Evolutionary conservation across 2,329 filamentous ascomycete species (phyloP).

Genomic region (Didymella pinodella): DNA sequence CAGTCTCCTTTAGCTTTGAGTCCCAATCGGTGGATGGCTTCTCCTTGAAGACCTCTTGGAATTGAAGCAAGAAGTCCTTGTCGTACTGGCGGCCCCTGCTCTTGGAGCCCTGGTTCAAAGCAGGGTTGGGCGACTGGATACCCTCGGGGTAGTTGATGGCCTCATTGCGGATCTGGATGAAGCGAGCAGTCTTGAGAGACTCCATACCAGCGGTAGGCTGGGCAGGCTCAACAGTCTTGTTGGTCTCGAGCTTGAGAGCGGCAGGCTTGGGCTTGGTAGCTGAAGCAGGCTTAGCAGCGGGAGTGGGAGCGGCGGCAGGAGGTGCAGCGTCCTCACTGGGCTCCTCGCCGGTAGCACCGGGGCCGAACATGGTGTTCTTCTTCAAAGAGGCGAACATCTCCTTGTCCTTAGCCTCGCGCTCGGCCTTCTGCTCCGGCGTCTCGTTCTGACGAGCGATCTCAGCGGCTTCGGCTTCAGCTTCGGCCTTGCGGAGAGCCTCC

Average conservation of each 20-base stretch:
- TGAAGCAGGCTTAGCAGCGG: constrained; percentile 51
- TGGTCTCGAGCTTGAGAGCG: constrained; percentile 86
- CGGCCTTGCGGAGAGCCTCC: constrained; percentile 57
- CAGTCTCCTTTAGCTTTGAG: constrained; percentile 80
- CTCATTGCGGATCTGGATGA: constrained; percentile 80
- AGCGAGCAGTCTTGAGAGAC: constrained; percentile 88
- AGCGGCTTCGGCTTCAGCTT: constrained; percentile 59
- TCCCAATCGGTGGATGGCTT: constrained; percentile 96
- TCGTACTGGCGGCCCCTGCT: constrained; percentile 91
- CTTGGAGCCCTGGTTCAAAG: constrained; percentile 85
- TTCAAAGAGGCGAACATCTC: constrained; percentile 57
- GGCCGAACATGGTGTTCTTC: constrained; percentile 58
- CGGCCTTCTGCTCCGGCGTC: constrained; percentile 54
- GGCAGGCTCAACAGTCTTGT: constrained; percentile 84
- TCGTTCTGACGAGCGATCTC: constrained; percentile 55
- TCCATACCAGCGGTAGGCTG: constrained; percentile 95
- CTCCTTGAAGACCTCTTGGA: constrained; percentile 95
- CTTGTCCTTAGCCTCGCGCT: constrained; percentile 46
- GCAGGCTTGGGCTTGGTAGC: constrained; percentile 81
- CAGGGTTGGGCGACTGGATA: constrained; percentile 88
- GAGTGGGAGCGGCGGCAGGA: constrained; percentile 56
- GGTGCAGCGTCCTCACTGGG: constrained; percentile 44
- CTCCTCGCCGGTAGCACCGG: constrained; percentile 50
- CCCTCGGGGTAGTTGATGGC: constrained; percentile 79
- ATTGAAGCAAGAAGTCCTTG: constrained; percentile 92